A percentile compares a stretch with the other conserved stretches of the same genome.
Conservation (phyloP, 805 yeast genomes). For the Yarrowia phangngaensis region DNA sequence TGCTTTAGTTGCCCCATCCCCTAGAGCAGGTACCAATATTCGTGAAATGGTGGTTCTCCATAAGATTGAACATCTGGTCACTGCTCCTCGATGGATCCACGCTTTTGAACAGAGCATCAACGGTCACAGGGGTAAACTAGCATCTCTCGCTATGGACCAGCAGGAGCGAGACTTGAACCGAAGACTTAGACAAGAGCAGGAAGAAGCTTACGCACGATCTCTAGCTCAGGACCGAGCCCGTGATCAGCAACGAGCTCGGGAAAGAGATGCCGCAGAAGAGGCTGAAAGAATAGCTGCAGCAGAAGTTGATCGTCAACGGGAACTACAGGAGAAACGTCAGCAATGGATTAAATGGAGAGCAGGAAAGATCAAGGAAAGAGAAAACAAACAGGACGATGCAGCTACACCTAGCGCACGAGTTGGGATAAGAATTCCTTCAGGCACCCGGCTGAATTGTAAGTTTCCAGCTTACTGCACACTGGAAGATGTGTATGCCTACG, state of each 20-base stretch:
- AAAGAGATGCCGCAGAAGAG: constrained; percentile 32
- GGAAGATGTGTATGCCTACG: constrained; percentile 67
- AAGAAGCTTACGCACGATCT: constrained; percentile 68
- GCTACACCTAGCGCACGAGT: constrained; percentile 49
- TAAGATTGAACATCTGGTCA: constrained; percentile 56
- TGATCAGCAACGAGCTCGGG: constrained; percentile 38
- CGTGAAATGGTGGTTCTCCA: constrained; percentile 60
- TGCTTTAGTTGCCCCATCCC: constrained; percentile 63
- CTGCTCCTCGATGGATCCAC: constrained; percentile 41
- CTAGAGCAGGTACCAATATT: constrained; percentile 41
- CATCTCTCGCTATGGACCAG: constrained; percentile 58
- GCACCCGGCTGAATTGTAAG: constrained; percentile 53
- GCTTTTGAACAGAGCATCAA: constrained; percentile 49
- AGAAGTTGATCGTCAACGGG: constrained; percentile 28
- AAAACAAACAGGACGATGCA: constrained; percentile 32
- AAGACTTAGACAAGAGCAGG: constrained; percentile 67
- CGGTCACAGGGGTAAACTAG: constrained; percentile 42
- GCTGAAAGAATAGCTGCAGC: constrained; percentile 30
- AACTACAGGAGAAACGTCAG: constrained; percentile 27
- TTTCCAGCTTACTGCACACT: constrained; percentile 48
- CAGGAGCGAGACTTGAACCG: constrained; percentile 54
- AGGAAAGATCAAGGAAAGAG: constrained; percentile 25
- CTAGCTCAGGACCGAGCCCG: constrained; percentile 62
- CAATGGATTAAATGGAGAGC: constrained; percentile 54
- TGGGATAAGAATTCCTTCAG: constrained; percentile 64